phyloP scores from a whole-genome alignment of 257 asterid species.

The Cynanchum wilfordii region DNA sequence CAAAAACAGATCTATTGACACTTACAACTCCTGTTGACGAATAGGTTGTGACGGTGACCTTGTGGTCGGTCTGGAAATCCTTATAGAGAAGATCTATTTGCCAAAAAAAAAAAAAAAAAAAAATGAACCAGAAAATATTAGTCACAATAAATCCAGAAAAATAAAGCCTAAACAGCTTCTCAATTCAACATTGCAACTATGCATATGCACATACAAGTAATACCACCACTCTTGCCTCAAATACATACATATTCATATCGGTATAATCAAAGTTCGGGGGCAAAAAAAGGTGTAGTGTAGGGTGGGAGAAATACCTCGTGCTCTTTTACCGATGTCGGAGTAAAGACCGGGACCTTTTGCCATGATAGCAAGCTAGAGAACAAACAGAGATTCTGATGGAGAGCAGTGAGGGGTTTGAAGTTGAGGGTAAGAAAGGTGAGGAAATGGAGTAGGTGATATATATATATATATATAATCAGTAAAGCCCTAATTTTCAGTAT shows the following conservation, averaged over 20 bases:
- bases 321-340: constrained; percentile 78
- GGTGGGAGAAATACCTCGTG: constrained; percentile 51
- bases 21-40: constrained; percentile 43
- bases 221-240: neutral
- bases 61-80: constrained; percentile 15
- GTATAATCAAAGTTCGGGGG: neutral
- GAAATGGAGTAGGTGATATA: neutral
- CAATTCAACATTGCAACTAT: neutral
- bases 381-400: neutral
- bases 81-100: constrained; percentile 5
- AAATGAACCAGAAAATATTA: neutral
- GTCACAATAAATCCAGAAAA: neutral
- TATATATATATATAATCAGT: constrained; percentile 4
- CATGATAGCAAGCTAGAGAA: constrained; percentile 37
- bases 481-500: constrained; percentile 46
- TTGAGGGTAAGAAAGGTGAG: neutral
- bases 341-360: constrained; percentile 93
- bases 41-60: constrained; percentile 39
- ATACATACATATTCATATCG: neutral
- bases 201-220: neutral
- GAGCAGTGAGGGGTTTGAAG: constrained; percentile 6
- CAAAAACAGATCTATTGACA: neutral
- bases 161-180: neutral
- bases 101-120: neutral
- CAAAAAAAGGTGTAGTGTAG: neutral